Percentiles rank a stretch among this genome's conserved stretches.
Conservation (phyloP, 352 stramenopile species). For the Aphanomyces astaci region DNA sequence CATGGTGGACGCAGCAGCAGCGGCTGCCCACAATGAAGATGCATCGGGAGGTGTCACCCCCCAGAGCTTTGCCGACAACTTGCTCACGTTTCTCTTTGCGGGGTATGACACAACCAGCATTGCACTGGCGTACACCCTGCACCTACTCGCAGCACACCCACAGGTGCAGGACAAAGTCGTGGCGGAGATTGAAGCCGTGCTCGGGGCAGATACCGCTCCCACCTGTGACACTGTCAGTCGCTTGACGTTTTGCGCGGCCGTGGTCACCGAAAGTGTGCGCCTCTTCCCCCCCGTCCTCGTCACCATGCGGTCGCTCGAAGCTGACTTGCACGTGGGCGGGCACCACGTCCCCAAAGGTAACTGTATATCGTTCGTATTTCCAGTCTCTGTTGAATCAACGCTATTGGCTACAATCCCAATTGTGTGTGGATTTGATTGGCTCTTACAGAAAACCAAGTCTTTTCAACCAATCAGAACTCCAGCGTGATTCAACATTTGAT, state of each 20-base stretch:
- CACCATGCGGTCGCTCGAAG: conserved; percentile 44
- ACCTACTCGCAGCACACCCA: conserved; percentile 52
- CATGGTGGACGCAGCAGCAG: conserved; percentile 13
- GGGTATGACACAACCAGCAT: conserved; percentile 73
- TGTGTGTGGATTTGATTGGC: conserved; percentile 14
- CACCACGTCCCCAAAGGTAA: conserved; percentile 2
- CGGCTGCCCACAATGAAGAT: too few relatives aligned
- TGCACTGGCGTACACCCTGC: conserved; percentile 71
- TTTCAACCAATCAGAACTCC: too few relatives aligned
- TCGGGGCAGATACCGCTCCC: background rate
- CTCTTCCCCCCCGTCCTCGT: conserved; percentile 68
- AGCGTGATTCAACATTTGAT: too few relatives aligned
- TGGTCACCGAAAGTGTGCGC: conserved; percentile 58
- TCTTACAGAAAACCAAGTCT: too few relatives aligned
- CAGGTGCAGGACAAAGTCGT: conserved; percentile 47
- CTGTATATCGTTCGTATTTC: too few relatives aligned
- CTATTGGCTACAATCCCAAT: too few relatives aligned
- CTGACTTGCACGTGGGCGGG: conserved; percentile 29
- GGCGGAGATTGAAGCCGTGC: conserved; percentile 33
- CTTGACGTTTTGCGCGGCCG: conserved; percentile 56
- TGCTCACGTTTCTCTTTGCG: conserved; percentile 78
- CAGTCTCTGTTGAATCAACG: too few relatives aligned
- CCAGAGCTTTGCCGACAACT: conserved; percentile 46
- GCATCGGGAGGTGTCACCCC: conserved; percentile 25
- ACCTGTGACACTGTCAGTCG: conserved; percentile 49